phyloP scores from a whole-genome alignment of 495 filamentous ascomycete species.

The Talaromyces adpressus region DNA sequence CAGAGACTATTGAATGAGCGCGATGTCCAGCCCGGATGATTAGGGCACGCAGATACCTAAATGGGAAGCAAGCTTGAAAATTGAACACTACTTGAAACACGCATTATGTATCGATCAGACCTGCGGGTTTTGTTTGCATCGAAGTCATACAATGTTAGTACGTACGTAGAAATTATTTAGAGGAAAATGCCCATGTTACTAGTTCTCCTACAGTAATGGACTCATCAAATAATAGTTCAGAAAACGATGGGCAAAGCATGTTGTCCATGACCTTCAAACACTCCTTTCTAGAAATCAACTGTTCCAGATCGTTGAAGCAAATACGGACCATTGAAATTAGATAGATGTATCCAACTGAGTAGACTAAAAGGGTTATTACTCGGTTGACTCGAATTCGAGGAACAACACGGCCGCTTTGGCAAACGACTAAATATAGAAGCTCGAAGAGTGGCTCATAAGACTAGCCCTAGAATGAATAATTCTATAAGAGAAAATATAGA shows the following conservation, averaged over 20 bases:
- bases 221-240: background rate
- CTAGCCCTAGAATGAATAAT: background rate
- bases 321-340: background rate
- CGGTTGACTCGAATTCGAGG: background rate
- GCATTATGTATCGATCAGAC: background rate
- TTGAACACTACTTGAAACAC: background rate
- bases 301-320: background rate
- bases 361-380: background rate
- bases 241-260: background rate
- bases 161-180: background rate
- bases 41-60: background rate
- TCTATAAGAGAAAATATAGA: too few species aligned
- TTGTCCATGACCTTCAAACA: background rate
- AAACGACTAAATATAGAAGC: background rate
- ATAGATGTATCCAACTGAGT: background rate
- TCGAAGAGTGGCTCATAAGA: background rate
- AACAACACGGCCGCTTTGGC: background rate
- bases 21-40: background rate
- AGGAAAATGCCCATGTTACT: background rate
- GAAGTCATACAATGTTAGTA: background rate
- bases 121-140: background rate
- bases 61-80: background rate
- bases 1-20: background rate
- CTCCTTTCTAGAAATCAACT: background rate
- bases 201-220: too few species aligned